phyloP scores from a whole-genome alignment of 257 asterid species.

The Solanum ossicruentum region DNA sequence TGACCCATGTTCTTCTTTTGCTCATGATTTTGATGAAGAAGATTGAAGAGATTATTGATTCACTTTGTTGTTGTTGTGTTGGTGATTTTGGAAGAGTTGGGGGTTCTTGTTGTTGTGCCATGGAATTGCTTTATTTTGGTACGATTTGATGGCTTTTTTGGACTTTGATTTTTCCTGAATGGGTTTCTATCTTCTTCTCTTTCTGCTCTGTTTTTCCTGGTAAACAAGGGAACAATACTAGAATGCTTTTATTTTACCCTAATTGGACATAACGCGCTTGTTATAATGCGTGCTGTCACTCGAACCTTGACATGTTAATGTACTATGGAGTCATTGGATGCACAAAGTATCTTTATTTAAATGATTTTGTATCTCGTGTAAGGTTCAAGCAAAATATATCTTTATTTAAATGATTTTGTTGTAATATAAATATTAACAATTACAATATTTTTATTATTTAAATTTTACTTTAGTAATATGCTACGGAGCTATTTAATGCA shows the following conservation, averaged over 20 bases:
- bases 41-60: neutral
- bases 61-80: neutral
- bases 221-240: neutral
- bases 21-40: constrained; percentile 42
- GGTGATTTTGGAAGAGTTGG: neutral
- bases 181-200: neutral
- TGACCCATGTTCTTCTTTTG: constrained; percentile 76
- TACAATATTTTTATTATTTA: too few species aligned
- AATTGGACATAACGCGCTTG: neutral
- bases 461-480: too few species aligned
- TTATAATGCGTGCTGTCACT: neutral
- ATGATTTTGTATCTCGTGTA: too few species aligned
- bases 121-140: neutral
- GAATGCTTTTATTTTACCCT: neutral
- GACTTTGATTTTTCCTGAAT: neutral
- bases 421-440: too few species aligned
- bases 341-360: too few species aligned
- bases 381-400: too few species aligned
- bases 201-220: neutral
- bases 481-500: too few species aligned
- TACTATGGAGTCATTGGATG: too few species aligned
- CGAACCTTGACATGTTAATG: neutral
- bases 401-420: too few species aligned
- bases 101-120: constrained; percentile 7
- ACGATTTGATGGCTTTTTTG: neutral